Evolutionary conservation across 2,329 filamentous ascomycete species (phyloP).

Genomic region (Macrophomina pseudophaseolina): DNA sequence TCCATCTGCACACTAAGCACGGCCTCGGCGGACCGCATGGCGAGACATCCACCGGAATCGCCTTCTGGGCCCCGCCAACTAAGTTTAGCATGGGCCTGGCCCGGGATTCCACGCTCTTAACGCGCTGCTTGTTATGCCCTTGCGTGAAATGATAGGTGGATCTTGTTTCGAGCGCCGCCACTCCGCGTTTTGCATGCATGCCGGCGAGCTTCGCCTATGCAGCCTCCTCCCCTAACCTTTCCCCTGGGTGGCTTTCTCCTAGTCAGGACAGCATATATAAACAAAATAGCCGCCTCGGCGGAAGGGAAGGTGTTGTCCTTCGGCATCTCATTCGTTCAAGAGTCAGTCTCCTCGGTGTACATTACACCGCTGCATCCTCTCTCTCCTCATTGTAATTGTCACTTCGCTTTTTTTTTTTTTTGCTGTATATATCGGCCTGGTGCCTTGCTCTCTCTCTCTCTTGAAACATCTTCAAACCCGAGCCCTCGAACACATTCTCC

Average conservation of each 20-base stretch:
- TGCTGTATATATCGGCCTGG: conserved; percentile 17
- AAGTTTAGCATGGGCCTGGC: conserved; percentile 4
- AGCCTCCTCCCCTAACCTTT: neutral
- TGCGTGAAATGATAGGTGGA: conserved; percentile 22
- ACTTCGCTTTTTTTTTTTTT: neutral
- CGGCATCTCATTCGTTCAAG: conserved; percentile 2
- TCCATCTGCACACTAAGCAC: conserved; percentile 2
- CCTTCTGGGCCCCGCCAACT: neutral
- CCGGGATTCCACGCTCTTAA: conserved; percentile 15
- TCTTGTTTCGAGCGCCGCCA: conserved; percentile 24
- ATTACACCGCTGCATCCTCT: neutral
- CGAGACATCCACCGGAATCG: neutral
- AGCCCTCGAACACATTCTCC: neutral
- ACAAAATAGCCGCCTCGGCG: conserved; percentile 19
- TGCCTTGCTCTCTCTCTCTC: conserved; percentile 11
- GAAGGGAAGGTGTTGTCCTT: neutral
- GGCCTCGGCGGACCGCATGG: neutral
- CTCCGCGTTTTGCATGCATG: conserved; percentile 18
- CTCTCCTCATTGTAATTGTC: neutral
- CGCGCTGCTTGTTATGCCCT: conserved; percentile 16
- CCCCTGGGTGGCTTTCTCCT: neutral
- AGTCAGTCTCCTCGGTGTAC: neutral
- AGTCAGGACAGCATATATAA: conserved; percentile 12
- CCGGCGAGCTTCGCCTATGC: conserved; percentile 9
- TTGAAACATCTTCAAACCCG: neutral